Percentiles rank a stretch among this genome's conserved stretches.
Evolutionary conservation across 305 asterid species (phyloP).

Genomic region (Euphrasia arctica): DNA sequence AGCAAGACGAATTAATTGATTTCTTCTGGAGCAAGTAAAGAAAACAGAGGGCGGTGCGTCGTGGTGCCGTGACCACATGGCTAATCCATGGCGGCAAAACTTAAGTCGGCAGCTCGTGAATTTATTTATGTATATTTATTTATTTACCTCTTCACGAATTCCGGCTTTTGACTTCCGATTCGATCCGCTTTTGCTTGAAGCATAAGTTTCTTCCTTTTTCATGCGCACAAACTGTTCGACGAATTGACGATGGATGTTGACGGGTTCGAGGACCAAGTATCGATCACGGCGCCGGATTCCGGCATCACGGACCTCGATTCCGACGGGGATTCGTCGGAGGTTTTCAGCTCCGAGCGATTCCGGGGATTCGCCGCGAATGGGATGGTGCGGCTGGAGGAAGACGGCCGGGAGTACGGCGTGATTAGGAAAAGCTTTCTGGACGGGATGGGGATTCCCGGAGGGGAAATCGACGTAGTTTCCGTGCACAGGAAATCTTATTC

Average conservation of each 20-base stretch:
- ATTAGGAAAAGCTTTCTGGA: constrained; percentile 25
- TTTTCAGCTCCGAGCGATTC: constrained; percentile 3
- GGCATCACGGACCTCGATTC: neutral
- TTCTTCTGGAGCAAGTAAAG: no score
- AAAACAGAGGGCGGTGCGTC: no score
- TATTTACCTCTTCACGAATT: no score
- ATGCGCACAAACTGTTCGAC: no score
- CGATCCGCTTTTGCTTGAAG: no score
- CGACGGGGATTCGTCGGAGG: neutral
- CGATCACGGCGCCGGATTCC: constrained; percentile 22
- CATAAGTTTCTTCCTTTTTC: no score
- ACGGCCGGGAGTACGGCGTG: constrained; percentile 10
- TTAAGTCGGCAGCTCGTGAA: no score
- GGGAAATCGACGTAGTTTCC: constrained; percentile 32
- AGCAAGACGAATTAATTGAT: no score
- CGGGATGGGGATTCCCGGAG: constrained; percentile 29
- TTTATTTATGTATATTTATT: no score
- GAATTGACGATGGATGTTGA: constrained; percentile 21
- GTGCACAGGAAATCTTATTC: constrained; percentile 33
- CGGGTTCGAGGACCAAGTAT: constrained; percentile 24
- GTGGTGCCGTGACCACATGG: no score
- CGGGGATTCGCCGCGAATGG: constrained; percentile 26
- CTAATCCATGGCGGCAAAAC: no score
- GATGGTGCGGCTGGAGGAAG: constrained; percentile 35
- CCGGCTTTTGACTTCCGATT: no score